phyloP scores from a whole-genome alignment of 1,139 yeast species.

The Hanseniaspora sp. region DNA sequence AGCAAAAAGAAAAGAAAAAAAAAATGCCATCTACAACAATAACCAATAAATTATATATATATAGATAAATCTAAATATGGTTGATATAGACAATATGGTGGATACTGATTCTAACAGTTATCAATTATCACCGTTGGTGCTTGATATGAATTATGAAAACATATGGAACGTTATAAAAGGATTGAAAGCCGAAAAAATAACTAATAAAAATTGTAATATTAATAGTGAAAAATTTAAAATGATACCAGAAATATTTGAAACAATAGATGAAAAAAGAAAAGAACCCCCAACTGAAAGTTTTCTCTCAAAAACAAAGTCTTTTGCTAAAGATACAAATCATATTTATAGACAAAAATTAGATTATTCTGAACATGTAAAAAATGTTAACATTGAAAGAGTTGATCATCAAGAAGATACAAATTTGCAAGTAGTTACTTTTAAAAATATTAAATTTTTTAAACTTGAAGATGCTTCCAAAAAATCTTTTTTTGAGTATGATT shows the following conservation, averaged over 20 bases:
- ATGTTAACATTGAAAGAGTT: not conserved
- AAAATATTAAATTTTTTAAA: slow-evolving; percentile 9
- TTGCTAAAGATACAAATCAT: not conserved
- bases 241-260: not conserved
- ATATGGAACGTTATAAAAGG: slow-evolving; percentile 11
- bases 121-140: slow-evolving; percentile 4
- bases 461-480: slow-evolving; percentile 7
- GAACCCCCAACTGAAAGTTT: not conserved
- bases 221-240: slow-evolving; percentile 12
- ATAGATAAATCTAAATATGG: no score
- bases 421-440: not conserved
- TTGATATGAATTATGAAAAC: slow-evolving; percentile 2
- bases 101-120: not conserved
- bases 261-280: not conserved
- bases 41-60: no score
- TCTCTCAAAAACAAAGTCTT: not conserved
- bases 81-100: not conserved
- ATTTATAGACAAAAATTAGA: slow-evolving; percentile 3
- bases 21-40: no score
- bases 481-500: slow-evolving; percentile 3
- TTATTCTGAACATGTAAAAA: not conserved
- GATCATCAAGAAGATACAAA: not conserved
- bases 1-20: no score
- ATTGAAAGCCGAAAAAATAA: slow-evolving; percentile 1
- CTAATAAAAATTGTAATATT: slow-evolving; percentile 3